These are phyloP conservation scores for Xeromyces bisporus DNA, from an alignment of 495 filamentous ascomycete species.

Conservation along the genomic window DNA sequence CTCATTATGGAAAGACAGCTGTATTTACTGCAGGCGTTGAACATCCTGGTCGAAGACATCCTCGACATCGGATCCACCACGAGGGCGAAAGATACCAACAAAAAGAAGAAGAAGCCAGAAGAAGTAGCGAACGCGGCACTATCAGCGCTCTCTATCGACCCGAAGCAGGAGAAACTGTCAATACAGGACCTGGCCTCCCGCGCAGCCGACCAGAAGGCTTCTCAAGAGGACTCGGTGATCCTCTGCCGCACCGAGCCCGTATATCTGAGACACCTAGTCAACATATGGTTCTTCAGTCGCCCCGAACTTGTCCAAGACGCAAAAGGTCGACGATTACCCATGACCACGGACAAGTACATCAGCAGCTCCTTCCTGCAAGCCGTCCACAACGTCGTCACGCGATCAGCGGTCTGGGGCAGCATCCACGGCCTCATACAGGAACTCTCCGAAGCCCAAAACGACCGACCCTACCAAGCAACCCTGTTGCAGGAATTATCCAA, in stretches of 20 bases:
- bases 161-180: slow-evolving; percentile 3
- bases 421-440: slow-evolving; percentile 14
- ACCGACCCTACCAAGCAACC: slow-evolving; percentile 9
- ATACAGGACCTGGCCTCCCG: slow-evolving; percentile 6
- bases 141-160: slow-evolving; percentile 5
- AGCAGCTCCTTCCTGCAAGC: slow-evolving; percentile 16
- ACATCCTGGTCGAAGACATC: slow-evolving; percentile 18
- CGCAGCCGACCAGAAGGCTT: slow-evolving; percentile 7
- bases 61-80: slow-evolving; percentile 13
- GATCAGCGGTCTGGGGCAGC: slow-evolving; percentile 19
- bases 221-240: slow-evolving; percentile 8
- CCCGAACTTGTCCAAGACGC: slow-evolving; percentile 20
- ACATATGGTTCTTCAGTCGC: slow-evolving; percentile 14
- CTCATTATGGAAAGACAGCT: slow-evolving; percentile 17
- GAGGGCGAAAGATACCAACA: slow-evolving; percentile 3
- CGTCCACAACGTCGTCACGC: slow-evolving; percentile 13
- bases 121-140: slow-evolving; percentile 6
- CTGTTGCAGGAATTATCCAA: slow-evolving; percentile 21
- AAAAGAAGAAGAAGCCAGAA: slow-evolving; percentile 7
- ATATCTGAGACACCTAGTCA: slow-evolving; percentile 14
- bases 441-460: slow-evolving; percentile 3
- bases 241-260: slow-evolving; percentile 14
- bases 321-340: slow-evolving; percentile 12
- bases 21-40: slow-evolving; percentile 4
- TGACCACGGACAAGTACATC: slow-evolving; percentile 15